Base-by-base conservation (phyloP, 2,329 filamentous ascomycete species). In the Dichotomopilus funicola region DNA sequence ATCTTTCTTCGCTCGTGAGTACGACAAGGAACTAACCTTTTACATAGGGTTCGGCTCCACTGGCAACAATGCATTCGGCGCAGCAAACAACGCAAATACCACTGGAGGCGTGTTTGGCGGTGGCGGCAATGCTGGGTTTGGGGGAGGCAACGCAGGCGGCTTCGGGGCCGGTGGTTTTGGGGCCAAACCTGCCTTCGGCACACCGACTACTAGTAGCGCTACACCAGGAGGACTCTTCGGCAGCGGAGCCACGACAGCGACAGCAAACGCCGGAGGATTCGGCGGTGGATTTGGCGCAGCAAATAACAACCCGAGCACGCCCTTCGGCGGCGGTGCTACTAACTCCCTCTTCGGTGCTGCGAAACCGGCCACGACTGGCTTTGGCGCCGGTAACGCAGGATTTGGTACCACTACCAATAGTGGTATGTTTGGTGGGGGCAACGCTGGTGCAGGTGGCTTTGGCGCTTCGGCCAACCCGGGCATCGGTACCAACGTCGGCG, bases 151-250 rank as follows among this genome's bases (percentile, higher is more conserved):
- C 36, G 48, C 51, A 3, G 43, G 59, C 47, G 55, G 31, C 13
- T 61, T 62, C 51, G 56, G 55, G 41, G 45, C 53, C n/a, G 57
- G 60, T 13, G 61, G 58, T 3, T 64, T 64, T 43, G 72, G 71
- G n/a, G 63, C 64, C 38, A 77, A 83, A 66, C 76, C 81, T 42
- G 73, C 78, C 9, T 82, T 83, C 63, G 80, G 81, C 47, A 67
- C 75, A 40, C 66, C 75, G n/a, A 63, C 71, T 7, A 67, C 68
- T 36, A 66, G 66, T 37, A 71, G 41, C 42, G 41, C 73, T 12
- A 72, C 19, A 27, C 19, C 73, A n/a, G 69, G 68, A 34, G 71
- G 75, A 40, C 67, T 80, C 10, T 80, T 81, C 51, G 77, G 76
- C 38, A 19, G 46, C 35, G 46, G 47, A 19, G 63, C 72, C 9